Evolutionary conservation across 2,329 filamentous ascomycete species (phyloP).

Genomic region (Sphaerulina musiva): DNA sequence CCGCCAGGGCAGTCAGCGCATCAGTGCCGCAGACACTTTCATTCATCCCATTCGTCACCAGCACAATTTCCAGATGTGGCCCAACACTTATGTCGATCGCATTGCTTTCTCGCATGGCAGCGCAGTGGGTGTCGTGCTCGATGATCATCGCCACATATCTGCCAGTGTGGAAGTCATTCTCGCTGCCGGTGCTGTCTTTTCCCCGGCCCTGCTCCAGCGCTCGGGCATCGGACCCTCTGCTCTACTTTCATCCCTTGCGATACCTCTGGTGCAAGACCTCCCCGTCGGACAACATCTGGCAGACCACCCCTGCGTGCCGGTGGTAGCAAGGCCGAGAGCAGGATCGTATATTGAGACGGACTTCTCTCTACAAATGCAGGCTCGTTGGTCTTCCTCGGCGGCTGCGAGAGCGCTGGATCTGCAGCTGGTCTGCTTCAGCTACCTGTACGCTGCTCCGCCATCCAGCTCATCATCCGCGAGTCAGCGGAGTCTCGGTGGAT

Average conservation of each 20-base stretch:
- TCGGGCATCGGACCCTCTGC: constrained; percentile 33
- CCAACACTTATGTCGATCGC: constrained; percentile 1
- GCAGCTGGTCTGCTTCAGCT: constrained; percentile 9
- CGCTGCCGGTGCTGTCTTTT: constrained; percentile 31
- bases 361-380: constrained; percentile 12
- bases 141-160: not conserved
- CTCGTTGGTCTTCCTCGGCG: constrained; percentile 6
- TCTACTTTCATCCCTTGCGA: constrained; percentile 19
- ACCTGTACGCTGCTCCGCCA: constrained; percentile 2
- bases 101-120: not conserved
- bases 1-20: not conserved
- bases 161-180: constrained; percentile 48
- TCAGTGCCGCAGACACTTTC: constrained; percentile 9
- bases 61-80: constrained; percentile 1
- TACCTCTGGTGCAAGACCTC: constrained; percentile 20
- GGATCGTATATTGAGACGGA: constrained; percentile 3
- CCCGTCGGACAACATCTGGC: constrained; percentile 18
- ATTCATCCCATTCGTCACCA: not conserved
- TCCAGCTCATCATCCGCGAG: not conserved
- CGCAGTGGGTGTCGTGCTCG: constrained; percentile 1
- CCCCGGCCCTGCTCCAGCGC: constrained; percentile 37
- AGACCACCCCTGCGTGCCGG: constrained; percentile 34
- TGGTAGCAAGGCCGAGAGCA: constrained; percentile 1
- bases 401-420: not conserved
- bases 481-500: constrained; percentile 2